A percentile compares a stretch with the other conserved stretches of the same genome.
Evolutionary conservation across 805 yeast genomes (phyloP).

Genomic region (Candida jianshihensis): DNA sequence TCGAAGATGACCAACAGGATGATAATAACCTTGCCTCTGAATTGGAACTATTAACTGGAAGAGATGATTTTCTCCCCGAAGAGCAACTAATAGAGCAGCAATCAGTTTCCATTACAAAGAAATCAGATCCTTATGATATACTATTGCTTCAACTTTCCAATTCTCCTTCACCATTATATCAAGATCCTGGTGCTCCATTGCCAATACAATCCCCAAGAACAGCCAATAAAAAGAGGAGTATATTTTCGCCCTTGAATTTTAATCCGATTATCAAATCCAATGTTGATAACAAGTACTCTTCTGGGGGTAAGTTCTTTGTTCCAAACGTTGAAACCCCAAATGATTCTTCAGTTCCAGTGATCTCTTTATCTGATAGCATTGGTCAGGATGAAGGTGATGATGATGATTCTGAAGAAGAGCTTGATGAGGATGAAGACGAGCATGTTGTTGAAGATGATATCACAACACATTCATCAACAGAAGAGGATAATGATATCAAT

Average conservation of each 20-base stretch:
- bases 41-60: slow-evolving; percentile 1
- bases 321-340: slow-evolving; percentile 14
- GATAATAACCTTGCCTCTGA: background rate
- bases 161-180: slow-evolving; percentile 50
- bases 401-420: slow-evolving; percentile 16
- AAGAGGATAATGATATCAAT: slow-evolving; percentile 13
- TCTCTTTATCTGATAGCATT: slow-evolving; percentile 8
- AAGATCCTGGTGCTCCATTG: slow-evolving; percentile 81
- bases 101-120: background rate
- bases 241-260: slow-evolving; percentile 77
- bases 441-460: slow-evolving; percentile 13
- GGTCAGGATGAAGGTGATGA: slow-evolving; percentile 20
- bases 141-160: slow-evolving; percentile 55
- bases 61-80: background rate
- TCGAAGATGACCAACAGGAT: slow-evolving; percentile 1
- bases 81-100: background rate
- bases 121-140: slow-evolving; percentile 34
- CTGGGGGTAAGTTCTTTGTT: slow-evolving; percentile 87
- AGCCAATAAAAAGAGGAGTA: slow-evolving; percentile 39
- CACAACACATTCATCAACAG: slow-evolving; percentile 14
- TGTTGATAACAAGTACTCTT: slow-evolving; percentile 79
- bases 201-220: slow-evolving; percentile 49
- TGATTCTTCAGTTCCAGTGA: slow-evolving; percentile 16
- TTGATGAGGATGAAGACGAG: slow-evolving; percentile 22
- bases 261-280: slow-evolving; percentile 70